These are phyloP conservation scores for Vickermania spadyakhi DNA, from an alignment of 208 protist genomes.

Conservation along the genomic window DNA sequence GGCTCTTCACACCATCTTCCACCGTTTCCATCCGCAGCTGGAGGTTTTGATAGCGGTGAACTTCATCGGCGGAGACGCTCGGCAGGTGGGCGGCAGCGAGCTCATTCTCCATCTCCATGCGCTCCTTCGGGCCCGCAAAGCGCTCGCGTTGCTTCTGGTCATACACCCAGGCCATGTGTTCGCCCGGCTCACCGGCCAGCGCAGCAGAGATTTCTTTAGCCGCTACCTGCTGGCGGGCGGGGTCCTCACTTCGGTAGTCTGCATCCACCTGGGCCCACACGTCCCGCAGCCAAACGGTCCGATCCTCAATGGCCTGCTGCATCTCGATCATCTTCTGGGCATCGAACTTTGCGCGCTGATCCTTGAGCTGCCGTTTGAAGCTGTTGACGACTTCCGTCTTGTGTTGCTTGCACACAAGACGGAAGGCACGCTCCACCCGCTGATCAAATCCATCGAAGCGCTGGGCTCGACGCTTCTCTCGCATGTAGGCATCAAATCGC, in stretches of 20 bases:
- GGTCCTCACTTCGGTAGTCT: conserved; percentile 72
- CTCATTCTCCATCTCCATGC: conserved; percentile 25
- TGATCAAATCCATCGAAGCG: conserved; percentile 80
- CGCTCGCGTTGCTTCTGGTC: conserved; percentile 55
- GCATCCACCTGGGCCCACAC: conserved; percentile 85
- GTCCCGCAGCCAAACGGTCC: conserved; percentile 68
- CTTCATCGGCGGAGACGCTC: conserved; percentile 68
- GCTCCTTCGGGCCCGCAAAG: conserved; percentile 45
- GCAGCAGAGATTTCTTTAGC: conserved; percentile 66
- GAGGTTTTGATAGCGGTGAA: conserved; percentile 65
- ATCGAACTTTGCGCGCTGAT: conserved; percentile 47
- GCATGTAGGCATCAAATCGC: conserved; percentile 72
- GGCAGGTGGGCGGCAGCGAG: conserved; percentile 47
- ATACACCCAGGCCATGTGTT: conserved; percentile 86
- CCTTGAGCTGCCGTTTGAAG: conserved; percentile 60
- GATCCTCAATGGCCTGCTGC: conserved; percentile 43
- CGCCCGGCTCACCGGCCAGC: conserved; percentile 61
- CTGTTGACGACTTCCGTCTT: conserved; percentile 74
- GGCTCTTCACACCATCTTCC: conserved; percentile 54
- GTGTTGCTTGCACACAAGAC: conserved; percentile 40
- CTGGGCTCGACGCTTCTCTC: conserved; percentile 50
- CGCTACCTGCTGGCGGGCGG: conserved; percentile 43
- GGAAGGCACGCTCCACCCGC: conserved; percentile 74
- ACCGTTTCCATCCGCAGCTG: conserved; percentile 61
- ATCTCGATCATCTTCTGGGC: conserved; percentile 55